Percentiles rank a stretch among this genome's conserved stretches.
Conservation (phyloP, 2,329 filamentous ascomycete species). For the Phialophora verrucosa region DNA sequence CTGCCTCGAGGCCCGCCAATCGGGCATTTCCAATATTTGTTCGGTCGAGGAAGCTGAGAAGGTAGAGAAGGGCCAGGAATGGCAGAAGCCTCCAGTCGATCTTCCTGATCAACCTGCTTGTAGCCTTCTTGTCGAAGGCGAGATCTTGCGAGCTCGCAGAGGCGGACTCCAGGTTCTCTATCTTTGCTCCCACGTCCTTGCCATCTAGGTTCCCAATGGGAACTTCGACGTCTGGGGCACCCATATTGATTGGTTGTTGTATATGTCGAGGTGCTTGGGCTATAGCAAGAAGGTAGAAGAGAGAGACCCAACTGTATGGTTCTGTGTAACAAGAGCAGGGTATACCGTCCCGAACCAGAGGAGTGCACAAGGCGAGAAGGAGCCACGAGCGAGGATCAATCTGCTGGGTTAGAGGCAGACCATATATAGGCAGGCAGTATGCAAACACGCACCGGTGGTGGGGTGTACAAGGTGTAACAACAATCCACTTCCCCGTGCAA, state of each 20-base stretch:
- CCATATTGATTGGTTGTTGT: constrained; percentile 21
- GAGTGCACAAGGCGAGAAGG: background rate
- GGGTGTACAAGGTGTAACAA: constrained; percentile 13
- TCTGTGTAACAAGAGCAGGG: constrained; percentile 10
- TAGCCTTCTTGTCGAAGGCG: constrained; percentile 38
- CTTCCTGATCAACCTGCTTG: constrained; percentile 39
- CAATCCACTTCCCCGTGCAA: constrained; percentile 24
- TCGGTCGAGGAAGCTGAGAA: constrained; percentile 64
- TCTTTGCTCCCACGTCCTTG: constrained; percentile 21
- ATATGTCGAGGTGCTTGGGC: background rate
- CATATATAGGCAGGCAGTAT: constrained; percentile 26
- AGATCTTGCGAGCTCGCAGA: constrained; percentile 33
- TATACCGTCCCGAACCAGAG: background rate
- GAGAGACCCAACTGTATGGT: constrained; percentile 2
- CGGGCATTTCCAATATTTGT: constrained; percentile 57
- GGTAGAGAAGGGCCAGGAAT: constrained; percentile 59
- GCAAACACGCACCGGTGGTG: constrained; percentile 21
- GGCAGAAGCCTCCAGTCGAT: constrained; percentile 50
- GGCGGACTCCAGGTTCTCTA: constrained; percentile 39
- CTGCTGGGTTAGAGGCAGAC: constrained; percentile 17
- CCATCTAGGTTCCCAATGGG: constrained; percentile 15
- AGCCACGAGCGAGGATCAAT: background rate
- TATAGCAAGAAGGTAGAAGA: background rate
- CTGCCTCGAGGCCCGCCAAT: constrained; percentile 50
- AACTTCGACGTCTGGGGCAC: constrained; percentile 19